A percentile compares a stretch with the other conserved stretches of the same genome.
phyloP scores from a whole-genome alignment of 805 yeast species.

The Metschnikowia drakensbergensis region DNA sequence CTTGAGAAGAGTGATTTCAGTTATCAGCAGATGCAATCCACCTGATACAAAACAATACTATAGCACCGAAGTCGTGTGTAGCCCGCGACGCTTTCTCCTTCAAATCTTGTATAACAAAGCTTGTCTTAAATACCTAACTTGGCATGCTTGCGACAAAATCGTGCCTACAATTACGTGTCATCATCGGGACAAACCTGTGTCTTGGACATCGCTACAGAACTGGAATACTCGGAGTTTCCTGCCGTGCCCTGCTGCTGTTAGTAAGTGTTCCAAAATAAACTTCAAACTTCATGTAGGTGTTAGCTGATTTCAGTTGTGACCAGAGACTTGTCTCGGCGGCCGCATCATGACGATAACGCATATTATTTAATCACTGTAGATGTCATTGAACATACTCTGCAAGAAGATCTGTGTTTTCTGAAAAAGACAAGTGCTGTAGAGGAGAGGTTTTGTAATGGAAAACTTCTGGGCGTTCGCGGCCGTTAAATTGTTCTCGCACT shows the following conservation, averaged over 20 bases:
- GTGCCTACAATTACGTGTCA: too few species aligned
- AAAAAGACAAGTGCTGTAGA: not conserved
- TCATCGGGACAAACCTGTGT: too few species aligned
- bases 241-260: not conserved
- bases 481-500: not conserved
- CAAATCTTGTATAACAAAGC: too few species aligned
- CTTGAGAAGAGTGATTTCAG: not conserved
- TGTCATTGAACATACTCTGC: constrained; percentile 12
- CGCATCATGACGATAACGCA: constrained; percentile 50
- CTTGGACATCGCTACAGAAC: too few species aligned
- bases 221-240: too few species aligned
- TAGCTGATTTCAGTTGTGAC: constrained; percentile 42
- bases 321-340: constrained; percentile 34
- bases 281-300: constrained; percentile 39
- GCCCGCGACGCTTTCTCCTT: too few species aligned
- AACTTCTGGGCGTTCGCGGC: not conserved
- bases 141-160: too few species aligned
- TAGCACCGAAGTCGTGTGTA: too few species aligned
- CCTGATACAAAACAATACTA: too few species aligned
- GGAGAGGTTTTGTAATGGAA: not conserved
- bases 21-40: too few species aligned
- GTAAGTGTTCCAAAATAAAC: not conserved
- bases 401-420: not conserved
- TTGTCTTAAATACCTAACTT: too few species aligned
- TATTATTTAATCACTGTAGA: constrained; percentile 25